Evolutionary conservation across 73 alveolate species (phyloP), one percentile per base, ranked within the genome.

Genomic region (Paramecium sexaurelia): DNA sequence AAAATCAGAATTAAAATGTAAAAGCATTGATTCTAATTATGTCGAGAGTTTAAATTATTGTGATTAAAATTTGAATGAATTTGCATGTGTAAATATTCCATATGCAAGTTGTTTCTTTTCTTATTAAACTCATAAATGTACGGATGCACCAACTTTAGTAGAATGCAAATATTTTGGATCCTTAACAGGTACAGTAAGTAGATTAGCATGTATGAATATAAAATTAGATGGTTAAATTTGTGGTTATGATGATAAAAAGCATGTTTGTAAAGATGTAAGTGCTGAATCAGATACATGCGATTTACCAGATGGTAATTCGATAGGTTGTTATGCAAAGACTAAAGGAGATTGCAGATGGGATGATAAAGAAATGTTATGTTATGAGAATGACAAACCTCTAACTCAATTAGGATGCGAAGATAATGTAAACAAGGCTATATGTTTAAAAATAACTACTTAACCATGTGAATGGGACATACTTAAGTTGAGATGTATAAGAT

Each of bases 391-490:
- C 15, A 37, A 37, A 36, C 35, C 37, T 0, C 7, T 71, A n/a
- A 40, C 10, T 71, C 15, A 27, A 11, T 78, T 78, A 78, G 47
- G 47, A 19, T 78, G 90, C 41, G 73, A 22, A 6, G 90, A 78
- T 19, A 39, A 39, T 78, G 90, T 78, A 1, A 78, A 78, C 41
- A 41, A 40, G 24, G 8, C 1, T 3, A 36, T 78, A 40, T 78
- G 90, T 45, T 6, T 40, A 0, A 39, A 78, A 78, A 29, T 78
- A 24, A 78, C 90, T 40, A 41, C 22, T 24, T 3, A 78, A 11
- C 55, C 90, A 29, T 78, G 90, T 78, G 68, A 78, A 41, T 78
- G 90, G 90, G 90, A 78, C 41, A 78, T 24, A 20, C 17, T 40
- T 1, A 45, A 39, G 41, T 11, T 41, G 13, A 78, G 41, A 78